Conservation (phyloP, 1,284 basidiomycete species). For the Violaceomyces palustris region DNA sequence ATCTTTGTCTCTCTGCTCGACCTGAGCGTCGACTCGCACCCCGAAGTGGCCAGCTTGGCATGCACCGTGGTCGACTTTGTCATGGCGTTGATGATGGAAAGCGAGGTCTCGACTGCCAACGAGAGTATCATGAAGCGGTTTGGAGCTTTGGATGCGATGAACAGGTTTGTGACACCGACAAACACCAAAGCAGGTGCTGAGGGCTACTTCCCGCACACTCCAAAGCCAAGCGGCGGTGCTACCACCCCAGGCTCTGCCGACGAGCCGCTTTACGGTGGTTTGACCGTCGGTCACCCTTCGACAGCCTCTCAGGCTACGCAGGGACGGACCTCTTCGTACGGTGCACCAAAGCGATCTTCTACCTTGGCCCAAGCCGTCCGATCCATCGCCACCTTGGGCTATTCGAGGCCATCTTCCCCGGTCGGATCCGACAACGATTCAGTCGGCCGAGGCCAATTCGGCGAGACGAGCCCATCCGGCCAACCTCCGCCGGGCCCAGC, state of each 20-base stretch:
- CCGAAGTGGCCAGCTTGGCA: conserved; percentile 83
- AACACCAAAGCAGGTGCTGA: conserved; percentile 29
- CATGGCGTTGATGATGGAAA: conserved; percentile 79
- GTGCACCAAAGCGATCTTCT: conserved; percentile 52
- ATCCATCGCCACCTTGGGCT: conserved; percentile 41
- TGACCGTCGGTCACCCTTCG: background rate
- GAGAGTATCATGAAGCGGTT: conserved; percentile 21
- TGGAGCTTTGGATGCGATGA: conserved; percentile 21
- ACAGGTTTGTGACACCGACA: conserved; percentile 43
- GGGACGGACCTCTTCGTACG: conserved; percentile 51
- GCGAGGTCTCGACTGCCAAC: conserved; percentile 63
- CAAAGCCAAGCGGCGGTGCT: conserved; percentile 27
- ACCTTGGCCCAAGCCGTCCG: conserved; percentile 42
- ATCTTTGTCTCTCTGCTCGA: conserved; percentile 86
- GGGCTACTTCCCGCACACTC: conserved; percentile 56
- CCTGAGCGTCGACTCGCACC: conserved; percentile 84
- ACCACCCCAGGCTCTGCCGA: conserved; percentile 52
- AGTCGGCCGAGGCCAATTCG: conserved; percentile 7
- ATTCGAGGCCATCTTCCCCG: conserved; percentile 37
- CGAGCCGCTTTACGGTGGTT: too few species aligned
- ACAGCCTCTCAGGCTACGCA: too few species aligned
- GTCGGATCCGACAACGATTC: conserved; percentile 24
- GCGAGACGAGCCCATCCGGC: conserved; percentile 21
- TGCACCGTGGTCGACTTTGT: conserved; percentile 89
- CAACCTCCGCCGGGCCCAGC: conserved; percentile 27